Percentiles rank a stretch among this genome's conserved stretches.
Evolutionary conservation across 495 filamentous ascomycete species (phyloP).

Genomic region (Xylaria telfairii): DNA sequence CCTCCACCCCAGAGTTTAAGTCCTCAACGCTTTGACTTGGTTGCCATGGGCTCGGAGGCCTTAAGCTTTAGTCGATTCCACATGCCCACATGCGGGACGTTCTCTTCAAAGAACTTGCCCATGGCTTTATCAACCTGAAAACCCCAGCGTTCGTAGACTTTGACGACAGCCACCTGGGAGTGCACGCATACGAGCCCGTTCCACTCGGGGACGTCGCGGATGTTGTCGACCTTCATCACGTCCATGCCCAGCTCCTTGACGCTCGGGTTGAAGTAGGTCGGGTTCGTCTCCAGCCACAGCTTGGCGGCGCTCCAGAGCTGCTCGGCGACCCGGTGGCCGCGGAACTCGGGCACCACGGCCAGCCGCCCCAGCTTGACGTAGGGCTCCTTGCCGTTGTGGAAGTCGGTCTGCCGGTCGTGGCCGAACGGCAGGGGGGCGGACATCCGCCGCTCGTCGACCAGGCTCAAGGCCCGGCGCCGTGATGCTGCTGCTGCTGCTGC

Average conservation of each 20-base stretch:
- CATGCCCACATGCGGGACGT: conserved; percentile 86
- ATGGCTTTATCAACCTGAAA: conserved; percentile 73
- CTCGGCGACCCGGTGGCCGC: conserved; percentile 66
- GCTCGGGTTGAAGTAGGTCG: conserved; percentile 55
- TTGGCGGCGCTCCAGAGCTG: conserved; percentile 67
- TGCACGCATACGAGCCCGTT: conserved; percentile 75
- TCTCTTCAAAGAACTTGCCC: conserved; percentile 83
- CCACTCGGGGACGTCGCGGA: conserved; percentile 58
- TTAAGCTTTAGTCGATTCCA: conserved; percentile 50
- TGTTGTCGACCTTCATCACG: conserved; percentile 31
- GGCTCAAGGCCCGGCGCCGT: conserved; percentile 2
- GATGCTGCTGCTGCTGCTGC: background rate
- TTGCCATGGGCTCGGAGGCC: conserved; percentile 2
- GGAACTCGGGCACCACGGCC: conserved; percentile 67
- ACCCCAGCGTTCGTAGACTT: conserved; percentile 67
- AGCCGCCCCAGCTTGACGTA: conserved; percentile 81
- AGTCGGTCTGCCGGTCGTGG: conserved; percentile 47
- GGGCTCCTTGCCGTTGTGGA: conserved; percentile 66
- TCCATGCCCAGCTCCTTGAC: conserved; percentile 50
- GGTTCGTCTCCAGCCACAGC: conserved; percentile 66
- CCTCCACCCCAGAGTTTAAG: background rate
- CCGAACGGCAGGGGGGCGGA: conserved; percentile 39
- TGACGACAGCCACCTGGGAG: conserved; percentile 68
- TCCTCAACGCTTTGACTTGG: too few relatives aligned
- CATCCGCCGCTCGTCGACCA: conserved; percentile 25